Percentiles rank a stretch among this genome's conserved stretches.
These are phyloP conservation scores for Nidula niveotomentosa DNA, from an alignment of 1,284 basidiomycete species.

Conservation along the genomic window DNA sequence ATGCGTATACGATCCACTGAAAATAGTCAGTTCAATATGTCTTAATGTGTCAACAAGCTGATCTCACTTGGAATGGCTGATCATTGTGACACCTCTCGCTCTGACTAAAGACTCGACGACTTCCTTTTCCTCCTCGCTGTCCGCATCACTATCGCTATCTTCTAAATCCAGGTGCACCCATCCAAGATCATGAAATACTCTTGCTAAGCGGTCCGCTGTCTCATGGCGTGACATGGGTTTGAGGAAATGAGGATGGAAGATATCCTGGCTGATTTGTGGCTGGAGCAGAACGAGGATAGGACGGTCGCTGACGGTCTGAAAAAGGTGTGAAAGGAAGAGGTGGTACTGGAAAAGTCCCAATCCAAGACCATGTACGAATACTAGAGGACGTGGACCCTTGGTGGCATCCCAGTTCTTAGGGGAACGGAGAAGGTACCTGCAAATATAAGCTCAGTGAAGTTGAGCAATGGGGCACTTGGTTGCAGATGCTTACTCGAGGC, in stretches of 20 bases:
- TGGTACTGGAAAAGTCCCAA: slow-evolving; percentile 76
- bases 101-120: slow-evolving; percentile 12
- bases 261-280: slow-evolving; percentile 82
- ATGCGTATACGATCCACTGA: slow-evolving; percentile 73
- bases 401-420: slow-evolving; percentile 64
- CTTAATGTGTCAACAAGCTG: neutral
- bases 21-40: neutral
- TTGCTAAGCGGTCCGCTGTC: slow-evolving; percentile 57
- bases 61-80: slow-evolving; percentile 87
- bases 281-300: slow-evolving; percentile 82
- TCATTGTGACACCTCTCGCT: slow-evolving; percentile 62
- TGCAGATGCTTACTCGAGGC: slow-evolving; percentile 55
- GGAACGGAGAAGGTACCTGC: slow-evolving; percentile 73
- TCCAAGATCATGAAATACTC: slow-evolving; percentile 60
- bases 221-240: slow-evolving; percentile 66
- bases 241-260: slow-evolving; percentile 77
- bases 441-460: neutral
- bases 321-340: slow-evolving; percentile 45
- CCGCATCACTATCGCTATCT: slow-evolving; percentile 15
- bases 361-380: slow-evolving; percentile 88
- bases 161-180: slow-evolving; percentile 46
- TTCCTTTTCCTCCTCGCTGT: slow-evolving; percentile 24
- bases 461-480: no score
- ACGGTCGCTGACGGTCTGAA: slow-evolving; percentile 58
- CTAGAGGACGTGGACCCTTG: slow-evolving; percentile 63